phyloP scores from a whole-genome alignment of 2,329 filamentous ascomycete species.

The Penicillium sp. region DNA sequence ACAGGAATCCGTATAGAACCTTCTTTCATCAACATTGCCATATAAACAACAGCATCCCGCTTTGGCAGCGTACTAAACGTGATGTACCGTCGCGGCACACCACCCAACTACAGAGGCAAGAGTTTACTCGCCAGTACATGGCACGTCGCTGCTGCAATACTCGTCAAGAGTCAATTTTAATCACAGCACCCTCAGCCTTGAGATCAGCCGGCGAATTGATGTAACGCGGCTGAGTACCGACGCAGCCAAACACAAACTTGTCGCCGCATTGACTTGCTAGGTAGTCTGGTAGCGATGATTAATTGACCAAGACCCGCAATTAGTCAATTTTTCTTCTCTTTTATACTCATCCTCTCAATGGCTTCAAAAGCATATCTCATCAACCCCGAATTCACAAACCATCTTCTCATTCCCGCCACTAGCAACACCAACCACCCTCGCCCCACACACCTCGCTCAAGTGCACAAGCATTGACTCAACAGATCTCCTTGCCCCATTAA shows the following conservation, averaged over 20 bases:
- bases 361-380: conserved; percentile 17
- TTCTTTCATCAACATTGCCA: conserved; percentile 16
- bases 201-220: conserved; percentile 23
- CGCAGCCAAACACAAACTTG: conserved; percentile 24
- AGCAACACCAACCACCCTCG: conserved; percentile 24
- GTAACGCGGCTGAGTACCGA: conserved; percentile 26
- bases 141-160: not conserved
- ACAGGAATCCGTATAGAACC: conserved; percentile 16
- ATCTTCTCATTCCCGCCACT: conserved; percentile 25
- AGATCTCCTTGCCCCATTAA: conserved; percentile 27
- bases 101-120: conserved; percentile 19
- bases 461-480: conserved; percentile 25
- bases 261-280: conserved; percentile 18
- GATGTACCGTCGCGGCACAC: conserved; percentile 21
- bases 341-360: not conserved
- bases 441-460: conserved; percentile 23
- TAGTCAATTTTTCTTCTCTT: not conserved
- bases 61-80: conserved; percentile 19
- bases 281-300: conserved; percentile 19
- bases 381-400: conserved; percentile 23
- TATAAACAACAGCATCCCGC: conserved; percentile 11
- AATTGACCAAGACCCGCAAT: conserved; percentile 14
- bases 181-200: conserved; percentile 16
- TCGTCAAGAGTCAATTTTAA: conserved; percentile 13
- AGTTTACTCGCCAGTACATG: conserved; percentile 10